Conservation (phyloP, 352 stramenopile species). For the Salisapilia sapeloensis region DNA sequence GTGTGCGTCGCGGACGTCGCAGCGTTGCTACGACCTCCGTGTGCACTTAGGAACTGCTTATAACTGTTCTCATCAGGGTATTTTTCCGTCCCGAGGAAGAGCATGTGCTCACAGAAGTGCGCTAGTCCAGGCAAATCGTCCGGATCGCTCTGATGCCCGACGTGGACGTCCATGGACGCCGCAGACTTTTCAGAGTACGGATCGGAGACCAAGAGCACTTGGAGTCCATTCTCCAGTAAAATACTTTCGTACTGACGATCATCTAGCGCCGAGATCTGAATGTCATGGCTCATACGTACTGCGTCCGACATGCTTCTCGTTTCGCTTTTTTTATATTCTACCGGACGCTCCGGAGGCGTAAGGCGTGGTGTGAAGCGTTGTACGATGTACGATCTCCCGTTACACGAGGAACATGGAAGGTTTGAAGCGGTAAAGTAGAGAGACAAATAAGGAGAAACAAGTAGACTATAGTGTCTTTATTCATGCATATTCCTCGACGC, state of each 20-base stretch:
- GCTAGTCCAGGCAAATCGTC: slow-evolving; percentile 72
- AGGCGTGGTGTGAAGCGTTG: too few species aligned
- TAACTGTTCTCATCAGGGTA: slow-evolving; percentile 95
- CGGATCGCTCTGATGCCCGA: slow-evolving; percentile 86
- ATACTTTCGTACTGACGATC: slow-evolving; percentile 38
- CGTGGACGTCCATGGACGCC: slow-evolving; percentile 90
- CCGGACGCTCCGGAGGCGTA: too few species aligned
- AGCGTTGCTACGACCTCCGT: slow-evolving; percentile 91
- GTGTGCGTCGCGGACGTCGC: slow-evolving; percentile 94
- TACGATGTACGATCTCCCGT: too few species aligned
- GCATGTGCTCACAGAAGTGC: slow-evolving; percentile 94
- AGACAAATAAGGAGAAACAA: too few species aligned
- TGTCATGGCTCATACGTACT: slow-evolving; percentile 18
- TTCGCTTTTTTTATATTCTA: too few species aligned
- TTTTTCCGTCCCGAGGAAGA: slow-evolving; percentile 93
- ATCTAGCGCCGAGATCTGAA: slow-evolving; percentile 53
- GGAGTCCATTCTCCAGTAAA: slow-evolving; percentile 29
- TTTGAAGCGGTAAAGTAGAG: too few species aligned
- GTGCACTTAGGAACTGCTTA: slow-evolving; percentile 82
- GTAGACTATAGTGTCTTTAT: too few species aligned
- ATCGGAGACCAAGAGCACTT: slow-evolving; percentile 84
- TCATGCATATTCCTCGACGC: too few species aligned
- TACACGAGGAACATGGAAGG: too few species aligned
- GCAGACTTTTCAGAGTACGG: slow-evolving; percentile 82
- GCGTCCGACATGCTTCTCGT: too few species aligned